Conservation (phyloP, 2,329 filamentous ascomycete genomes). For the Spiromastix sp. region DNA sequence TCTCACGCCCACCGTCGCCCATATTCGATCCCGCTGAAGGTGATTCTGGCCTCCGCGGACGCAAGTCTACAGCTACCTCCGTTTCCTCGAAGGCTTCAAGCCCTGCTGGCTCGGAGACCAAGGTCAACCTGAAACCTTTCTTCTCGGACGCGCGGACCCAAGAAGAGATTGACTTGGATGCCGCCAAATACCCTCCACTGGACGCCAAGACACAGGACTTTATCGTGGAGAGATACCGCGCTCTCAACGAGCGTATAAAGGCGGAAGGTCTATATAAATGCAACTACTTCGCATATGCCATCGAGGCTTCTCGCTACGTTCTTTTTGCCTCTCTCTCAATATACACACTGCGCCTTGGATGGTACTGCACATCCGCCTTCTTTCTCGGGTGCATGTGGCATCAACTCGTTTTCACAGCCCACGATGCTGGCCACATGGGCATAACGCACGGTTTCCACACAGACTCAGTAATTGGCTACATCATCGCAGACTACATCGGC, state of each 20-base stretch:
- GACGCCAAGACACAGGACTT: slow-evolving; percentile 62
- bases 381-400: slow-evolving; percentile 85
- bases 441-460: slow-evolving; percentile 83
- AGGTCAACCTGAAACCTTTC: slow-evolving; percentile 38
- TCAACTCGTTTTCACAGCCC: slow-evolving; percentile 84
- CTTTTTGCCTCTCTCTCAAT: slow-evolving; percentile 55
- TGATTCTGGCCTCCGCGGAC: slow-evolving; percentile 25
- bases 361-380: slow-evolving; percentile 60
- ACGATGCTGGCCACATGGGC: slow-evolving; percentile 94
- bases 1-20: slow-evolving; percentile 48
- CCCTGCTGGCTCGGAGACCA: slow-evolving; percentile 12
- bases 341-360: slow-evolving; percentile 49
- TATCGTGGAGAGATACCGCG: slow-evolving; percentile 74
- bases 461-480: slow-evolving; percentile 77
- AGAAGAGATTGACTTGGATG: slow-evolving; percentile 64
- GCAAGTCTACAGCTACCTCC: slow-evolving; percentile 22
- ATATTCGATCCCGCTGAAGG: slow-evolving; percentile 46
- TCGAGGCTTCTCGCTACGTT: slow-evolving; percentile 64
- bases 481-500: slow-evolving; percentile 81
- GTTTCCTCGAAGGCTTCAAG: slow-evolving; percentile 16
- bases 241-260: slow-evolving; percentile 59
- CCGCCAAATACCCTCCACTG: slow-evolving; percentile 68
- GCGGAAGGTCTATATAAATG: slow-evolving; percentile 73
- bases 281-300: slow-evolving; percentile 68
- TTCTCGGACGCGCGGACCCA: slow-evolving; percentile 64